Base-by-base conservation (phyloP, 495 filamentous ascomycete genomes). In the Aspergillus nidulans region DNA sequence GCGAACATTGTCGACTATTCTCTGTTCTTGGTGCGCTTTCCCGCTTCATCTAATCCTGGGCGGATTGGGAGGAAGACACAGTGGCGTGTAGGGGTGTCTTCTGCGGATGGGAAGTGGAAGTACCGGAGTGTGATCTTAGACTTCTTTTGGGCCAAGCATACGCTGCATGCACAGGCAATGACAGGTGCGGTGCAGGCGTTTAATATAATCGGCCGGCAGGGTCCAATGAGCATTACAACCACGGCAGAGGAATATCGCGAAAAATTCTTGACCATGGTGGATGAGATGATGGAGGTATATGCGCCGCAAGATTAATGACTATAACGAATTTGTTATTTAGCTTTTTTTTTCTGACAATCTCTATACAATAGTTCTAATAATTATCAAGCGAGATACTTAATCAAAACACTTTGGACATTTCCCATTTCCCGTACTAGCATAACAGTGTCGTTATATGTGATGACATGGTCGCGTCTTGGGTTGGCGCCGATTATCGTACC, bases 81-180 rank as follows among this genome's bases (percentile, higher is more conserved):
- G 1, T 88, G 84, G 84, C 69, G 83, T 6, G 76, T 69, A 0
- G 86, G 86, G 0, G 32, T 87, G 1, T 39, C 63, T 0, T 84
- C 81, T 19, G 71, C 76, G 9, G 82, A 87, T 62, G 81, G 81
- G 4, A 78, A 81, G 63, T 82, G 85, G 70, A 73, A 82, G 19
- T 89, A 87, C 58, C 72, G 83, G 13, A 81, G 76, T 7, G 75
- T 81, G 5, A 59, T 88, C 20, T 66, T 89, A 40, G 85, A 88
- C 64, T 88, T 88, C 59, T 87, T 88, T 68, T 88, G 85, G 82
- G 82, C 83, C 1, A 83, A 82, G 61, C 85, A 88, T 68, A 85
- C 81, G 57, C 50, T 84, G 1, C 81, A 81, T 46, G 78, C 85
- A 2, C 77, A 74, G 63, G 75, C 78, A 0, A 76, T 88, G 77